phyloP scores from a whole-genome alignment of 2,329 filamentous ascomycete genomes.

The Talaromyces sp. region DNA sequence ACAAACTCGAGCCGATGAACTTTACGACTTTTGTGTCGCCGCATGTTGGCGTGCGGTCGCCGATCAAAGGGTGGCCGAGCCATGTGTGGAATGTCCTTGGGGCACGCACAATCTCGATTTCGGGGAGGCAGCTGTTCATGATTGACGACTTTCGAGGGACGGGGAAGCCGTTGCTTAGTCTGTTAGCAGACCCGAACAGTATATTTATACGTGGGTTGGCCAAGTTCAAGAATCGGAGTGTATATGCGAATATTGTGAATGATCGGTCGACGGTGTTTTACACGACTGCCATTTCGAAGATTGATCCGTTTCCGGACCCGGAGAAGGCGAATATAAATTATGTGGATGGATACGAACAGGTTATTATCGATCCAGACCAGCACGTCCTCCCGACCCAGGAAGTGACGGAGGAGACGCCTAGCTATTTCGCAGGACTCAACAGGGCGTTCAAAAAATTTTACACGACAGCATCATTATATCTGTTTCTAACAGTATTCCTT shows the following conservation, averaged over 20 bases:
- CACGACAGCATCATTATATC: conserved; percentile 59
- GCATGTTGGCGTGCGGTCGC: conserved; percentile 72
- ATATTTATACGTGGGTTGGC: conserved; percentile 80
- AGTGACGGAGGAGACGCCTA: conserved; percentile 5
- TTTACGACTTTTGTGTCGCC: conserved; percentile 91
- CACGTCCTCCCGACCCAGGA: conserved; percentile 24
- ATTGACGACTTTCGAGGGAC: conserved; percentile 84
- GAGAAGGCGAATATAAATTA: conserved; percentile 69
- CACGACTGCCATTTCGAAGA: conserved; percentile 73
- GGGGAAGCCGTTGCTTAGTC: conserved; percentile 70
- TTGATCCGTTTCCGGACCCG: conserved; percentile 70
- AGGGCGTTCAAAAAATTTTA: conserved; percentile 38
- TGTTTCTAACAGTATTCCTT: conserved; percentile 66
- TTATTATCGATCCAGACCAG: conserved; percentile 63
- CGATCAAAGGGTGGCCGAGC: conserved; percentile 63
- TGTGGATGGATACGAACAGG: conserved; percentile 67
- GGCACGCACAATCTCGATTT: conserved; percentile 73
- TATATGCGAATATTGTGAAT: conserved; percentile 86
- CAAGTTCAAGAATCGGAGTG: conserved; percentile 69
- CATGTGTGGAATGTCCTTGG: conserved; percentile 80
- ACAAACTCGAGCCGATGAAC: conserved; percentile 80
- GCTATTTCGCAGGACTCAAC: conserved; percentile 27
- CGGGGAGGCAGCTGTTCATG: conserved; percentile 81
- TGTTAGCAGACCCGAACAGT: conserved; percentile 77
- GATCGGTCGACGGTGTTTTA: conserved; percentile 80